phyloP scores from a whole-genome alignment of 2,329 filamentous ascomycete species.

The Phaeosphaeriaceae sp. region DNA sequence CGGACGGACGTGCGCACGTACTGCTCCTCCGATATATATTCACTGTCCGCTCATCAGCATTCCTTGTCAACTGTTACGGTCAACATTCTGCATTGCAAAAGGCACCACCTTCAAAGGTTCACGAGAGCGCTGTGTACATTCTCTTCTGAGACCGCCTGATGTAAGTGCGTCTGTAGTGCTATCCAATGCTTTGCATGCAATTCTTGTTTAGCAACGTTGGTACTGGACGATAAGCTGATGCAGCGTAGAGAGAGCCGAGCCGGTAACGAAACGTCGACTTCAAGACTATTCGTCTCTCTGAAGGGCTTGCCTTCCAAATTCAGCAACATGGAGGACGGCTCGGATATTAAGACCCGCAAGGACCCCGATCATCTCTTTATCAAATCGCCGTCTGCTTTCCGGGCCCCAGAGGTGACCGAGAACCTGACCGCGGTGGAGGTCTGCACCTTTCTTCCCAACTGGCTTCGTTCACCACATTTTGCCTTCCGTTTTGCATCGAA shows the following conservation, averaged over 20 bases:
- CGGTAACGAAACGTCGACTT: too few species aligned
- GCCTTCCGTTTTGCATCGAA: slow-evolving; percentile 12
- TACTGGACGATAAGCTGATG: too few species aligned
- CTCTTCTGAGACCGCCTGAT: too few species aligned
- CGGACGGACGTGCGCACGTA: background rate
- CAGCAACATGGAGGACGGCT: too few species aligned
- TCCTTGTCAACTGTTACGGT: background rate
- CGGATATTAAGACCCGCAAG: too few species aligned
- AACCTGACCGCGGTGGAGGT: background rate
- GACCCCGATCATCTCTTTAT: background rate
- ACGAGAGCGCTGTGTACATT: background rate
- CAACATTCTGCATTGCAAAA: background rate
- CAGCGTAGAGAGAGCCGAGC: too few species aligned
- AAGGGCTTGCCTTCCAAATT: too few species aligned
- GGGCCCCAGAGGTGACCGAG: background rate
- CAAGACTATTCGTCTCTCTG: too few species aligned
- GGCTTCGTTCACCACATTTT: slow-evolving; percentile 6
- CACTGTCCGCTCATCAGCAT: background rate
- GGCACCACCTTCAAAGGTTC: background rate
- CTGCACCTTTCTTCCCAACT: slow-evolving; percentile 7
- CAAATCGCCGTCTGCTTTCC: background rate
- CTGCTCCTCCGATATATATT: background rate
- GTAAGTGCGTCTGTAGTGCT: too few species aligned
- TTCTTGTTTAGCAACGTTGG: too few species aligned
- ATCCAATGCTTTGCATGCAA: too few species aligned